Evolutionary conservation across 441 rosid species (phyloP), one percentile per base, ranked within the genome.

Genomic region (Aleurites moluccanus): DNA sequence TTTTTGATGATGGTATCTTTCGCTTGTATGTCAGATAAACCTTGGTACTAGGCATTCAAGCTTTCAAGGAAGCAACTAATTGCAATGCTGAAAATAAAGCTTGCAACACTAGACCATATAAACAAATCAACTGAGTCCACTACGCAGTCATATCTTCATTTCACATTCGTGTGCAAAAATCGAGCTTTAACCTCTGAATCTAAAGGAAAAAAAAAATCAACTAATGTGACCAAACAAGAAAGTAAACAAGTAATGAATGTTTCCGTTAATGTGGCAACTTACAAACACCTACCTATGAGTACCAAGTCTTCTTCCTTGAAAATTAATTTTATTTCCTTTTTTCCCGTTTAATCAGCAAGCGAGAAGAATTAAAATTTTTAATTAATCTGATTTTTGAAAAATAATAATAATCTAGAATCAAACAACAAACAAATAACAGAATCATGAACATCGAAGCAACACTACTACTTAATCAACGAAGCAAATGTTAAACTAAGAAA

Each of bases 11-110:
- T 57, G 77, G 69, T 28, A 79, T 60, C 81, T 81, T 85, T 72
- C 88, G 77, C 82, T 81, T 83, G 73, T 85, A 85, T 59, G 88
- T 85, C 45, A 83, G 67, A 68, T 73, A 72, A 53, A 77, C 78
- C 81, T 80, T 83, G 67, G 71, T 65, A 71, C 77, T 75, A 21
- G 77, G 80, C 86, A 85, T 85, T 73, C 70, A 62, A 60, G 67
- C 75, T 74, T 72, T 67, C 40, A 73, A 64, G 16, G 44, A 70
- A 64, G 71, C 40, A 45, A n/a, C n/a, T n/a, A n/a, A 62, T 44
- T 38, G 50, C 64, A 73, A 68, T 76, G 60, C 28, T 16, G 53
- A 77, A 13, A 14, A 38, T 16, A n/a, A 42, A 35, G 55, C 73
- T 9, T 42, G 65, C 35, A 57, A n/a, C 72, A 28, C 30, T 69